Conservation (phyloP, 805 yeast genomes). For the Jamesozyma gamospora region DNA sequence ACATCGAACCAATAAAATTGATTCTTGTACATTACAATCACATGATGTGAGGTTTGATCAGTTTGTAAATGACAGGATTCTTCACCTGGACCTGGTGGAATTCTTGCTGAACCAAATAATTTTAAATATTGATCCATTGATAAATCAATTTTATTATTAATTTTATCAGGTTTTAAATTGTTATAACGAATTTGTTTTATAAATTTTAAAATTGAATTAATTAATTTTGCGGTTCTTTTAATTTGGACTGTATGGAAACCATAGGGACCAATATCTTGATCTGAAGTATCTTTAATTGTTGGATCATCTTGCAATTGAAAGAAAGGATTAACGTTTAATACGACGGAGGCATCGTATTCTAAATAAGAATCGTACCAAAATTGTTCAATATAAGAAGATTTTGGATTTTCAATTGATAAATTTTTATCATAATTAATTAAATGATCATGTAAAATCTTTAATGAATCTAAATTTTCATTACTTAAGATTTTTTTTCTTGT, state of each 20-base stretch:
- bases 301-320: slow-evolving; percentile 89
- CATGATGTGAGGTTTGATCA: slow-evolving; percentile 65
- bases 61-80: slow-evolving; percentile 67
- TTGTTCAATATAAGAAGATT: slow-evolving; percentile 81
- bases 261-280: slow-evolving; percentile 22
- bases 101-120: slow-evolving; percentile 78
- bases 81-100: slow-evolving; percentile 64
- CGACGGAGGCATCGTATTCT: slow-evolving; percentile 82
- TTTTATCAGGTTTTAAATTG: slow-evolving; percentile 60
- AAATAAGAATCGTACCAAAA: slow-evolving; percentile 90
- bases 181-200: slow-evolving; percentile 68
- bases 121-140: slow-evolving; percentile 90
- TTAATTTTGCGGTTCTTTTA: slow-evolving; percentile 70
- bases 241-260: slow-evolving; percentile 42
- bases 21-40: slow-evolving; percentile 71
- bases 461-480: slow-evolving; percentile 30
- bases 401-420: slow-evolving; percentile 48
- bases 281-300: slow-evolving; percentile 34
- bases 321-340: slow-evolving; percentile 83
- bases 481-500: slow-evolving; percentile 42
- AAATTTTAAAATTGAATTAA: slow-evolving; percentile 68
- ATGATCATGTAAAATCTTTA: slow-evolving; percentile 41
- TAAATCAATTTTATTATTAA: slow-evolving; percentile 45
- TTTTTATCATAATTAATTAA: slow-evolving; percentile 54
- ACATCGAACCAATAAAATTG: slow-evolving; percentile 96